A percentile compares a stretch with the other conserved stretches of the same genome.
phyloP scores from a whole-genome alignment of 2,329 filamentous ascomycete genomes.

The Xylaria sp. region DNA sequence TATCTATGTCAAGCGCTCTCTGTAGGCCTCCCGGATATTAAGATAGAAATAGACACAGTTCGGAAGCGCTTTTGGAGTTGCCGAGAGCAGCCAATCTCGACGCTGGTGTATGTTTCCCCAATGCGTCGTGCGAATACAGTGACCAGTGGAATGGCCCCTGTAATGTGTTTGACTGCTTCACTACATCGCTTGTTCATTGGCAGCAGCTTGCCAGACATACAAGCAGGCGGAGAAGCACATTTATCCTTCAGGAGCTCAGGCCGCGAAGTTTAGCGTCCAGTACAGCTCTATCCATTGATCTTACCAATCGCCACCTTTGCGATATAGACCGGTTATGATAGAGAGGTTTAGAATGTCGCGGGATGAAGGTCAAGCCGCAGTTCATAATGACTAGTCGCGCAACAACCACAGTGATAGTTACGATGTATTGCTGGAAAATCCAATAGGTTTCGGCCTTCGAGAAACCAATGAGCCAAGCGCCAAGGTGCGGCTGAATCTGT shows the following conservation, averaged over 20 bases:
- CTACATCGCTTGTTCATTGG: no score
- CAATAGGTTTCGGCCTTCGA: slow-evolving; percentile 17
- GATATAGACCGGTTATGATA: neutral
- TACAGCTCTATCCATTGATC: neutral
- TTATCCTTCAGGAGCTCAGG: no score
- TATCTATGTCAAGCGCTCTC: neutral
- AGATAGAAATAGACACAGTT: neutral
- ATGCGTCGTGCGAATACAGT: no score
- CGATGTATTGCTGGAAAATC: neutral
- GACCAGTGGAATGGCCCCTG: no score
- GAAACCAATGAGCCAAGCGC: slow-evolving; percentile 21
- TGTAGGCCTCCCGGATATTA: neutral
- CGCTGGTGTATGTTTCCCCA: no score
- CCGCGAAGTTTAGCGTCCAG: neutral
- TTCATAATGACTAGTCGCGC: neutral
- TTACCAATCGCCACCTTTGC: neutral
- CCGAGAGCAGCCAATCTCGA: neutral
- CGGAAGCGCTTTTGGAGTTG: neutral
- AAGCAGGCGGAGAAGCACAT: no score
- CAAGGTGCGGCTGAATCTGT: slow-evolving; percentile 32
- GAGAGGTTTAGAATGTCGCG: neutral
- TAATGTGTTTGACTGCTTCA: no score
- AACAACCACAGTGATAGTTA: neutral
- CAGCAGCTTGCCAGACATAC: no score
- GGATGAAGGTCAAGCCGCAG: neutral